Evolutionary conservation across 208 protist genomes (phyloP), one percentile per base, ranked within the genome.

Genomic region (Leishmania gerbilli): DNA sequence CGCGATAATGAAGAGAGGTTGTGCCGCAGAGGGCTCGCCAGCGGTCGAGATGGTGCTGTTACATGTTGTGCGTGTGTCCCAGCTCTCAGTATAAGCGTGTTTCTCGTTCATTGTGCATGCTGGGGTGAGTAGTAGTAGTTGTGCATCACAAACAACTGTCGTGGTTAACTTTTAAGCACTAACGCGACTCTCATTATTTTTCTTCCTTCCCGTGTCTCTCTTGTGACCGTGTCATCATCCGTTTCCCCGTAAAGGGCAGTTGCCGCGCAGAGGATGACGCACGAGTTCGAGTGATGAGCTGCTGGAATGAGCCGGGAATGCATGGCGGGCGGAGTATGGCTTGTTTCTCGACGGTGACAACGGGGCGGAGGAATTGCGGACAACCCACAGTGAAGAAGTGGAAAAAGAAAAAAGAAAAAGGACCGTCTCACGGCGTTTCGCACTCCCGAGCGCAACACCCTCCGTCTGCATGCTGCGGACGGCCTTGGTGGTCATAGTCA

Each of bases 121-220:
- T 60, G 49, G 15, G 71, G 21, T 15, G 37, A 24, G 42, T 15
- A 17, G 42, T 47, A 40, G 45, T 27, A 4, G 47, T 53, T 55
- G 71, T 76, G 71, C 49, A 76, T 76, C 71, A 62, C 71, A 76
- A 8, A 53, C n/a, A 58, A 8, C n/a, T 45, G 34, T 27, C 9
- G 58, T 62, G 74, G 74, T 67, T 74, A 77, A 76, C 58, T 69
- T 42, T 80, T 79, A 81, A 51, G 34, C 77, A 27, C 71, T 76
- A 53, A 53, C 49, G 51, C 24, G 27, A 60, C 49, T 76, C 31
- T 15, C 47, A 60, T 60, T 60, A 34, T 55, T 40, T 62, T 76
- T 76, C 3, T 56, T 49, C n/a, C n/a, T 24, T 45, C 42, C 27
- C 45, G 21, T 60, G 47, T 60, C 47, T 37, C 9, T 11, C 17